These are phyloP conservation scores for Groenewaldozyma sp. DNA, from an alignment of 1,139 yeast species.

Conservation along the genomic window DNA sequence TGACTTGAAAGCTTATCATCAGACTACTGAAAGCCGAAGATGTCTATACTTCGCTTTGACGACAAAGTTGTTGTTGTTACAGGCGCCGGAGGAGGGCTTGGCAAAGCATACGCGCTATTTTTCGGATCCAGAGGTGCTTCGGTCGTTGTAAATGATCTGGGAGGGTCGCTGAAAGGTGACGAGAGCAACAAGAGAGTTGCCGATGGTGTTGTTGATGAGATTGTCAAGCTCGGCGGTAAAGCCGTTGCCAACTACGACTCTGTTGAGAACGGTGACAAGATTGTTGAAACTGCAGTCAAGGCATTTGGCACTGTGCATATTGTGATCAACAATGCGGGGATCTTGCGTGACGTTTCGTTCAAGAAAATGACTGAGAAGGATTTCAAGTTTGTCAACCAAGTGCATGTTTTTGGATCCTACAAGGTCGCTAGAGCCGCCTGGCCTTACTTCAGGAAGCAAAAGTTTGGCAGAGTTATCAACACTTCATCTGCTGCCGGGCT, in stretches of 20 bases:
- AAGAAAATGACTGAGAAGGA: conserved; percentile 78
- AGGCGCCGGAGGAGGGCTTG: conserved; percentile 97
- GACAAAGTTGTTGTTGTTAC: conserved; percentile 86
- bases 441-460: conserved; percentile 80
- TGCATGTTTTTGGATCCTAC: conserved; percentile 84
- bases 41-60: conserved; percentile 41
- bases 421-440: conserved; percentile 85
- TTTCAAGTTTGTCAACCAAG: conserved; percentile 71
- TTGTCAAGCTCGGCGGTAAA: conserved; percentile 60
- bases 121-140: conserved; percentile 89
- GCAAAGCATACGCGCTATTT: conserved; percentile 77
- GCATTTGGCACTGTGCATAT: conserved; percentile 85
- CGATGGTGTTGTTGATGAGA: conserved; percentile 81
- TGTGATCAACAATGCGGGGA: conserved; percentile 90
- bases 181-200: conserved; percentile 44
- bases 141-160: conserved; percentile 86
- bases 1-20: too few species aligned
- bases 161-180: conserved; percentile 70
- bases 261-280: conserved; percentile 77
- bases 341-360: conserved; percentile 55
- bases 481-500: conserved; percentile 96
- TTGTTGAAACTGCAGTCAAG: conserved; percentile 77
- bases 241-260: conserved; percentile 96
- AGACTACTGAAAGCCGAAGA: too few species aligned
- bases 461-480: conserved; percentile 80